Evolutionary conservation across 805 yeast genomes (phyloP).

Genomic region (Wickerhamiella spandovensis): DNA sequence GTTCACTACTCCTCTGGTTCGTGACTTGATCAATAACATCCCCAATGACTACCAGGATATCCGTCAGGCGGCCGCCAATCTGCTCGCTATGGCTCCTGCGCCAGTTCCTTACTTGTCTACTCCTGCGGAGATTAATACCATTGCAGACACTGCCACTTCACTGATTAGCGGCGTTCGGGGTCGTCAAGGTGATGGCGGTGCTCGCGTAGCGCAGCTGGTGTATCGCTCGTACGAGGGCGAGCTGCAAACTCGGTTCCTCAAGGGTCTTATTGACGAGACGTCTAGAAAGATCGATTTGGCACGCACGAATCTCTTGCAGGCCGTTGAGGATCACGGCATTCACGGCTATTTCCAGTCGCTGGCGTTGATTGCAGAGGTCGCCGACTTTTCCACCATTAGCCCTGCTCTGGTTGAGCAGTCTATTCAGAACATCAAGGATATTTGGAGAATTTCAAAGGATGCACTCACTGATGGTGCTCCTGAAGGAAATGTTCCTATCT

Average conservation of each 20-base stretch:
- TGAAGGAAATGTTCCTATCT: constrained; percentile 35
- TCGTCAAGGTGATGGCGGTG: constrained; percentile 69
- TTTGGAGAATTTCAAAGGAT: constrained; percentile 36
- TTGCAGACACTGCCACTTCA: constrained; percentile 17
- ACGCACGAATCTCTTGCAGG: constrained; percentile 26
- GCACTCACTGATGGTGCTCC: constrained; percentile 58
- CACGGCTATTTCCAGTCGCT: constrained; percentile 64
- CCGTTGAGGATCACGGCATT: constrained; percentile 38
- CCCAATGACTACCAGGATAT: constrained; percentile 69
- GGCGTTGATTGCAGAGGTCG: constrained; percentile 30
- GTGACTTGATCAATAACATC: constrained; percentile 46
- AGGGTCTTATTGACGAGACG: constrained; percentile 21
- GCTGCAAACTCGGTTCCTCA: constrained; percentile 19
- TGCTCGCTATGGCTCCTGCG: constrained; percentile 36
- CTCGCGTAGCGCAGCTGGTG: constrained; percentile 43
- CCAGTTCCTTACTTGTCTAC: constrained; percentile 20
- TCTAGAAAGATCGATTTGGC: constrained; percentile 27
- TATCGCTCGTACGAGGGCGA: constrained; percentile 25
- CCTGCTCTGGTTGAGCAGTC: constrained; percentile 12
- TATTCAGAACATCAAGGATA: constrained; percentile 7
- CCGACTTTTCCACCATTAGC: constrained; percentile 11
- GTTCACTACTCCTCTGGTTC: constrained; percentile 28
- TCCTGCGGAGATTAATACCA: constrained; percentile 14
- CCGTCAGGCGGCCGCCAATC: constrained; percentile 35
- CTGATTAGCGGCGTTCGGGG: constrained; percentile 31